Conservation (phyloP, 768 basidiomycete species). For the Auricularia cornea region DNA sequence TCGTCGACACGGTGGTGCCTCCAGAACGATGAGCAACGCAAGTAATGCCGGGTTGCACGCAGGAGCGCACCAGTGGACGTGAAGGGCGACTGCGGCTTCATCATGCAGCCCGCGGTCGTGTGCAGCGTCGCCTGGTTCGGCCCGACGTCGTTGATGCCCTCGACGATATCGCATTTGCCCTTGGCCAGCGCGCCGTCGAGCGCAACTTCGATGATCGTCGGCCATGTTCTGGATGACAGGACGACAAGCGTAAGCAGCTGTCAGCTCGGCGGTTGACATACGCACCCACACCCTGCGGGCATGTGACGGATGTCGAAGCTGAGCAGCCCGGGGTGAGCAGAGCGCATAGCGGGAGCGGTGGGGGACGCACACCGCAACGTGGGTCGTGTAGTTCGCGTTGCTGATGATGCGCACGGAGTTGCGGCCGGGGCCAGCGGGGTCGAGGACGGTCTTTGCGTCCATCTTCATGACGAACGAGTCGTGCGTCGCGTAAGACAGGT, state of each 20-base stretch:
- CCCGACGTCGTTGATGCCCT: constrained; percentile 34
- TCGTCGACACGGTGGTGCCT: constrained; percentile 30
- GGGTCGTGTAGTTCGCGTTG: constrained; percentile 43
- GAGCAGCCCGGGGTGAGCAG: constrained; percentile 3
- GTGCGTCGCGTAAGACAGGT: constrained; percentile 49
- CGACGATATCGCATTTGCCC: constrained; percentile 30
- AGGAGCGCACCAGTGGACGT: neutral
- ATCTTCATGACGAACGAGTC: constrained; percentile 49
- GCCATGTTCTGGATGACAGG: constrained; percentile 38
- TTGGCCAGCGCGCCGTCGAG: constrained; percentile 33
- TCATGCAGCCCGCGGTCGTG: constrained; percentile 28
- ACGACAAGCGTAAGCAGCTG: neutral
- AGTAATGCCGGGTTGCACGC: neutral
- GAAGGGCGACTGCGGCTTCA: neutral
- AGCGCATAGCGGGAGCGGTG: constrained; percentile 3
- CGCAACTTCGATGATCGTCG: constrained; percentile 39
- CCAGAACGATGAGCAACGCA: neutral
- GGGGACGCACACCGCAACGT: constrained; percentile 43
- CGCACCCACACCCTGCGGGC: constrained; percentile 51
- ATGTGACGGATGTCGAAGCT: constrained; percentile 48
- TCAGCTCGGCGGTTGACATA: constrained; percentile 7
- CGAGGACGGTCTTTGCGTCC: constrained; percentile 41
- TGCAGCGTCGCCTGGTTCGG: constrained; percentile 50
- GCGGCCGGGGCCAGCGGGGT: constrained; percentile 42
- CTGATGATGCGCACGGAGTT: constrained; percentile 50